Evolutionary conservation across 2,329 filamentous ascomycete species (phyloP).

Genomic region (Claviceps sp.): DNA sequence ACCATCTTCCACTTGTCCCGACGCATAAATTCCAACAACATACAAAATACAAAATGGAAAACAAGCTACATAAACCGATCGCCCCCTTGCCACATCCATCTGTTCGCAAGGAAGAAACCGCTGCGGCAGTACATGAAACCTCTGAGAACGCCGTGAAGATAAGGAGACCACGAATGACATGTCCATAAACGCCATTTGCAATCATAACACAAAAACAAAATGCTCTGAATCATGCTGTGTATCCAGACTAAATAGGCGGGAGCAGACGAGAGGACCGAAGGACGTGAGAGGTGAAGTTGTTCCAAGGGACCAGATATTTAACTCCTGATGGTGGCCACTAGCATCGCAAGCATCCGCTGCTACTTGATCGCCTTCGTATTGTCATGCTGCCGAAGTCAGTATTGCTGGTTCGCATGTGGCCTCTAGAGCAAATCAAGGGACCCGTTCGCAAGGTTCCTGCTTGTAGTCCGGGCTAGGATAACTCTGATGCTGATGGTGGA

Average conservation of each 20-base stretch:
- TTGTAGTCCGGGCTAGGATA: conserved; percentile 23
- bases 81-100: background rate
- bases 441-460: conserved; percentile 25
- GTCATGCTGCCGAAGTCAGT: conserved; percentile 16
- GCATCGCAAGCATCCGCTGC: conserved; percentile 10
- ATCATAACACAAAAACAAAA: too few species aligned
- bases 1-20: too few species aligned
- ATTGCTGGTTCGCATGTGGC: conserved; percentile 32
- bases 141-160: background rate
- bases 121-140: background rate
- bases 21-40: background rate
- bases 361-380: conserved; percentile 26
- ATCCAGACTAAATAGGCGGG: too few species aligned
- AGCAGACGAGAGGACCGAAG: background rate
- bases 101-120: background rate
- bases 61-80: too few species aligned
- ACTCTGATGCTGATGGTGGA: background rate
- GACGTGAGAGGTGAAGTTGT: background rate
- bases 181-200: too few species aligned
- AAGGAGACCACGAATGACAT: background rate
- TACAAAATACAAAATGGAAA: background rate
- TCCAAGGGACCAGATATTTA: background rate
- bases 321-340: background rate
- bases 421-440: conserved; percentile 36
- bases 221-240: too few species aligned